These are phyloP conservation scores for Asclepias syriaca DNA, from an alignment of 257 asterid genomes.

Conservation along the genomic window DNA sequence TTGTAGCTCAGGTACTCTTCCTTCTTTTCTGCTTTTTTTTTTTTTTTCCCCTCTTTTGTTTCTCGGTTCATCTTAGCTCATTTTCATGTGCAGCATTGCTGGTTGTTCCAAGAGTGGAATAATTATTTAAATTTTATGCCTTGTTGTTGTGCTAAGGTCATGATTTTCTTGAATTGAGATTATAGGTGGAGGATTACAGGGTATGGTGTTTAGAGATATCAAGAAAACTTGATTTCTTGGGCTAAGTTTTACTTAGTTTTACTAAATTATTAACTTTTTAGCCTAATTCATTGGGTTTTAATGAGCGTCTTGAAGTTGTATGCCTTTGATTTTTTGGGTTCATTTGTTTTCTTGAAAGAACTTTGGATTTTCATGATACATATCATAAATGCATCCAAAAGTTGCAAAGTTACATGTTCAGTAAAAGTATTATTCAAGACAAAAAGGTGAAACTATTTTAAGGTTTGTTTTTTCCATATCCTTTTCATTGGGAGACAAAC, in stretches of 20 bases:
- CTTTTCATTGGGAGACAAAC: background rate
- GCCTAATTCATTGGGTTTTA: background rate
- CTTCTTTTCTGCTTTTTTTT: too few relatives aligned
- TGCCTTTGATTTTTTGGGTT: background rate
- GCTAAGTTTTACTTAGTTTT: background rate
- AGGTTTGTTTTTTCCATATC: background rate
- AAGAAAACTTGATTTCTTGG: background rate
- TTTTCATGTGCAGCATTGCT: background rate
- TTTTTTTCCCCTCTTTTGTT: background rate
- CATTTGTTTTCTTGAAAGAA: background rate
- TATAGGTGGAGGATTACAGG: background rate
- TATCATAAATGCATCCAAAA: background rate
- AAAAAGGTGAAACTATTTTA: background rate
- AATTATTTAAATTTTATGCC: background rate
- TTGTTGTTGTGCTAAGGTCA: background rate
- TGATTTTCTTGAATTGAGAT: background rate
- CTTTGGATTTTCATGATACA: background rate
- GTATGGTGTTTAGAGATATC: background rate
- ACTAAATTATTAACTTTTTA: background rate
- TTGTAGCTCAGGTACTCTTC: conserved; percentile 69
- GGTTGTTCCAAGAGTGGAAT: background rate
- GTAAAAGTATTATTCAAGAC: background rate
- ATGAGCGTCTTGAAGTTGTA: background rate
- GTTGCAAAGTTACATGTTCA: background rate
- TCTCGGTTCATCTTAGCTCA: background rate